phyloP scores from a whole-genome alignment of 2,329 filamentous ascomycete species.

The Aspergillus neotritici region DNA sequence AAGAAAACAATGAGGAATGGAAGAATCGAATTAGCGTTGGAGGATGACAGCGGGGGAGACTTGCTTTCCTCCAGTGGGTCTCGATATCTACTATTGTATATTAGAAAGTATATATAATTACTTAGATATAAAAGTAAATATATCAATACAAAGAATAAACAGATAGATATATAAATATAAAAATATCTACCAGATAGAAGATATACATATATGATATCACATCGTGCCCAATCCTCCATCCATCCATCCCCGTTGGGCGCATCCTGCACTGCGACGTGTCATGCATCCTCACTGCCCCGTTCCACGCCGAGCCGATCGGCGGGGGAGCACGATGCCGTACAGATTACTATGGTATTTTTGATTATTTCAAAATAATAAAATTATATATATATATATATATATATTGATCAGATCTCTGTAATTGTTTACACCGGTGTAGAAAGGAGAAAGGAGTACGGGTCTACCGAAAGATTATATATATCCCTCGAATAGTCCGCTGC shows the following conservation, averaged over 20 bases:
- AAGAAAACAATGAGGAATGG: constrained; percentile 12
- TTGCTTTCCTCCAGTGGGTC: neutral
- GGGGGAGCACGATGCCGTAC: too few species aligned
- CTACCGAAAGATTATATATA: too few species aligned
- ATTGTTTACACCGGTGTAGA: too few species aligned
- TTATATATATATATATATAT: too few species aligned
- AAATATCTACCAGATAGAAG: neutral
- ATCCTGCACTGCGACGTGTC: constrained; percentile 8
- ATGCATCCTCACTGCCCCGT: neutral
- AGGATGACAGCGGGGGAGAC: constrained; percentile 1
- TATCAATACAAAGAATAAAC: neutral
- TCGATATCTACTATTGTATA: neutral
- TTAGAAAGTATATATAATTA: too few species aligned
- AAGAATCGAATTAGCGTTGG: constrained; percentile 13
- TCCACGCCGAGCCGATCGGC: neutral
- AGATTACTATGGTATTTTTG: too few species aligned
- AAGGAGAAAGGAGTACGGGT: too few species aligned
- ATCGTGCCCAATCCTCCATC: neutral
- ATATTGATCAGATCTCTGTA: too few species aligned
- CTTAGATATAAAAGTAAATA: neutral
- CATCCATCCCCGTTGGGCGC: constrained; percentile 3
- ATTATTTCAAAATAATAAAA: too few species aligned
- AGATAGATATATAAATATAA: neutral
- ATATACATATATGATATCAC: neutral
- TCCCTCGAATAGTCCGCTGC: too few species aligned